Conservation (phyloP, 1,139 yeast genomes). For the Taphrina pruni region DNA sequence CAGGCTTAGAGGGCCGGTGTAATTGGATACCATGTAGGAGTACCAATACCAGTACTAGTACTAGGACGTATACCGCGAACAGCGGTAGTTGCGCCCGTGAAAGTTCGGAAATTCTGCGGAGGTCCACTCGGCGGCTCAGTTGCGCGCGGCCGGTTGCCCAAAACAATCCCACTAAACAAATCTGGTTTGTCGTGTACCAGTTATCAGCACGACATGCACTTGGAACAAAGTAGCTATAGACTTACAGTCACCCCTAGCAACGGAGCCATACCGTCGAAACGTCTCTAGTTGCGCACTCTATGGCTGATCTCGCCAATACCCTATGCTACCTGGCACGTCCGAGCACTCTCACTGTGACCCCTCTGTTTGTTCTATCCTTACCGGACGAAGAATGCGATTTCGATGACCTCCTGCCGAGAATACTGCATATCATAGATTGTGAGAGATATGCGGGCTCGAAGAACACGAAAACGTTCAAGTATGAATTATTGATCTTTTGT, state of each 20-base stretch:
- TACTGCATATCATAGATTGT: slow-evolving; percentile 44
- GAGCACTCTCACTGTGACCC: not conserved
- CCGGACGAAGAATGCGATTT: slow-evolving; percentile 38
- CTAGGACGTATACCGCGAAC: too few species aligned
- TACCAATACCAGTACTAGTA: too few species aligned
- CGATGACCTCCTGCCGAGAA: slow-evolving; percentile 44
- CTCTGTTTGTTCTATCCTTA: slow-evolving; percentile 12
- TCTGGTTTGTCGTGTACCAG: not conserved
- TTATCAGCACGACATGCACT: too few species aligned
- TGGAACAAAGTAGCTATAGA: too few species aligned
- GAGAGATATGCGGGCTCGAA: slow-evolving; percentile 2
- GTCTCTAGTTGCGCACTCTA: not conserved
- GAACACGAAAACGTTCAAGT: not conserved
- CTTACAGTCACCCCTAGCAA: too few species aligned
- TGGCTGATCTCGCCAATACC: not conserved
- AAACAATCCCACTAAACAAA: slow-evolving; percentile 11
- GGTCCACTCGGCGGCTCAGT: not conserved
- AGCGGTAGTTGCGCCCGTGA: not conserved
- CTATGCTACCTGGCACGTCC: slow-evolving; percentile 11
- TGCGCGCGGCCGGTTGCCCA: slow-evolving; percentile 2
- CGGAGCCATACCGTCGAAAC: too few species aligned
- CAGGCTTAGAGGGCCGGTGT: too few species aligned
- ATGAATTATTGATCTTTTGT: slow-evolving; percentile 42
- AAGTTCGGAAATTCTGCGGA: not conserved
- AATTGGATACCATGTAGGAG: too few species aligned